phyloP scores from a whole-genome alignment of 1,139 yeast species.

The Groenewaldozyma auringiensis region DNA sequence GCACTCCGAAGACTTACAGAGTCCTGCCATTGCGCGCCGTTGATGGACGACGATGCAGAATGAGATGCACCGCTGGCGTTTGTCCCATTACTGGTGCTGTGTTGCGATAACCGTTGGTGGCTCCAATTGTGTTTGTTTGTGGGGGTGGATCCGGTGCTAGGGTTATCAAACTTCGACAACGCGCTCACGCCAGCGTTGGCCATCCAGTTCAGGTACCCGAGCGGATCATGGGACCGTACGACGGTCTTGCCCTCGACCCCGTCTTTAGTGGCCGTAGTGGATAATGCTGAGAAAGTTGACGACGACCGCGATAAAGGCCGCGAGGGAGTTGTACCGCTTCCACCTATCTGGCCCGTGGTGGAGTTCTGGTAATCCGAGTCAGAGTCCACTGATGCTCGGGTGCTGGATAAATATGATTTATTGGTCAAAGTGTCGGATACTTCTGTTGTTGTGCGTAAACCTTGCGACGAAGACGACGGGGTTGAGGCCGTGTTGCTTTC shows the following conservation, averaged over 20 bases:
- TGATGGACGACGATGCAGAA: background rate
- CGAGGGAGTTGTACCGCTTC: slow-evolving; percentile 24
- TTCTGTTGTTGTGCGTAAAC: background rate
- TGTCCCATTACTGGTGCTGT: background rate
- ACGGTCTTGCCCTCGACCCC: slow-evolving; percentile 59
- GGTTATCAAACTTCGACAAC: background rate
- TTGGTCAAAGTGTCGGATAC: slow-evolving; percentile 11
- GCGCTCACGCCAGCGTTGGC: slow-evolving; percentile 1
- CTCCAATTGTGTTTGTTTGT: background rate
- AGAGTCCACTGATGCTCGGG: slow-evolving; percentile 30
- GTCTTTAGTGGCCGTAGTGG: slow-evolving; percentile 67
- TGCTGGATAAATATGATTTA: slow-evolving; percentile 16
- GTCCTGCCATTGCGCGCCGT: background rate
- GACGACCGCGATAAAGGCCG: slow-evolving; percentile 51
- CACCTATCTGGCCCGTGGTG: background rate
- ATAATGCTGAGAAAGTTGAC: slow-evolving; percentile 56
- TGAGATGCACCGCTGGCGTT: background rate
- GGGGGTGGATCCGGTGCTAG: background rate
- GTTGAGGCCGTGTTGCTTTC: background rate
- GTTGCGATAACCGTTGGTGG: background rate
- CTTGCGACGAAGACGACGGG: background rate
- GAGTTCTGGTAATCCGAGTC: slow-evolving; percentile 27
- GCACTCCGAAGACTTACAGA: background rate
- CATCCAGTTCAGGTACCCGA: slow-evolving; percentile 24
- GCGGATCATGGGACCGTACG: slow-evolving; percentile 40